Percentiles rank a stretch among this genome's conserved stretches.
Evolutionary conservation across 495 filamentous ascomycete genomes (phyloP).

Genomic region (Lophiostoma macrostomum): DNA sequence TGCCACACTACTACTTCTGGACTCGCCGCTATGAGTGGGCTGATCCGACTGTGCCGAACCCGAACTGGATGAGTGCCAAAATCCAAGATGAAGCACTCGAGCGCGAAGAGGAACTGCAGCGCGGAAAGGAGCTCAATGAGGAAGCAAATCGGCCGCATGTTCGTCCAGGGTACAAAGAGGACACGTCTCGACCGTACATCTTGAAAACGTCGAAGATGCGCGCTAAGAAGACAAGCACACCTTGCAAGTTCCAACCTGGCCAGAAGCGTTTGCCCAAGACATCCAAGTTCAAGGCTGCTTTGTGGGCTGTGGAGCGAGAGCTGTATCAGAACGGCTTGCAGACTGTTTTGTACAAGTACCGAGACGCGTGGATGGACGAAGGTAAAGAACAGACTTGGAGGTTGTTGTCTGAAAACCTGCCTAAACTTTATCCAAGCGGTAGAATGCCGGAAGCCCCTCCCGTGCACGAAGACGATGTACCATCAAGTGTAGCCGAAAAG

Average conservation of each 20-base stretch:
- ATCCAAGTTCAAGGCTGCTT: slow-evolving; percentile 5
- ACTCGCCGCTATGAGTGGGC: slow-evolving; percentile 11
- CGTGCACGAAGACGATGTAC: background rate
- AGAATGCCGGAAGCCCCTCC: slow-evolving; percentile 15
- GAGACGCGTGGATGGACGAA: slow-evolving; percentile 8
- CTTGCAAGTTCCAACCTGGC: slow-evolving; percentile 7
- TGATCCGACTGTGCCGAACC: slow-evolving; percentile 19
- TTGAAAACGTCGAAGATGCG: background rate
- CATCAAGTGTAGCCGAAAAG: slow-evolving; percentile 20
- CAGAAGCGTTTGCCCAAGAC: slow-evolving; percentile 3
- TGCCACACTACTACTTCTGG: slow-evolving; percentile 28
- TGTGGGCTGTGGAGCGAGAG: slow-evolving; percentile 19
- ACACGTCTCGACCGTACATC: background rate
- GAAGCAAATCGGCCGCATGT: background rate
- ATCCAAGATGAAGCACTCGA: background rate
- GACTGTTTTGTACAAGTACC: slow-evolving; percentile 1
- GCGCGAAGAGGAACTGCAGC: background rate
- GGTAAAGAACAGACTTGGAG: slow-evolving; percentile 12
- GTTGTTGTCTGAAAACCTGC: background rate
- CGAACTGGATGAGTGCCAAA: slow-evolving; percentile 1
- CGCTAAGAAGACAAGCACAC: slow-evolving; percentile 1
- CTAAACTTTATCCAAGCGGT: slow-evolving; percentile 7
- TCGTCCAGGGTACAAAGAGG: background rate
- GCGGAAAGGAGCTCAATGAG: background rate
- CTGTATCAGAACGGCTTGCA: slow-evolving; percentile 14